phyloP scores from a whole-genome alignment of 73 alveolate species.

The Durusdinium trenchii region DNA sequence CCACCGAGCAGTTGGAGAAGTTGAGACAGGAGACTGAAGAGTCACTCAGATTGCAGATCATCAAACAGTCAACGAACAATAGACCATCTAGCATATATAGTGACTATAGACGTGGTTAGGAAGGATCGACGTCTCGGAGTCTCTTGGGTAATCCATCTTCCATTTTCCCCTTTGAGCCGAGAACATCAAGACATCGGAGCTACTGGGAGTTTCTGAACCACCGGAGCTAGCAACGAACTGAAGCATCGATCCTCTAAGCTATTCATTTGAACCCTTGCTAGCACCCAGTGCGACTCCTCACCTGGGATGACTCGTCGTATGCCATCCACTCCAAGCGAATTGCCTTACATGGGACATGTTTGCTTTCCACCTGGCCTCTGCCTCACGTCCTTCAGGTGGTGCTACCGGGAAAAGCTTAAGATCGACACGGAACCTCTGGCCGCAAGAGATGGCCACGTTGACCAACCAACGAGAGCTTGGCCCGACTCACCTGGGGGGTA shows the following conservation, averaged over 20 bases:
- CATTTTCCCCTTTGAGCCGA: neutral
- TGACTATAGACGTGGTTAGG: neutral
- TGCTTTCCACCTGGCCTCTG: neutral
- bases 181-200: neutral
- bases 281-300: neutral
- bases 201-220: neutral
- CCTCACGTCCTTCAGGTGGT: slow-evolving; percentile 23
- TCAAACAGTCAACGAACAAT: too few species aligned
- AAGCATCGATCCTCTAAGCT: too few species aligned
- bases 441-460: too few species aligned
- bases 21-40: neutral
- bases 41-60: neutral
- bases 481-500: too few species aligned
- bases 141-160: neutral
- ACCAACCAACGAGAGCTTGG: too few species aligned
- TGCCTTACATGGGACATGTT: neutral
- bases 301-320: neutral
- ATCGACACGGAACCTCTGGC: too few species aligned
- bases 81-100: neutral
- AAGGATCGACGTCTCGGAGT: neutral
- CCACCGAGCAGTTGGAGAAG: slow-evolving; percentile 73
- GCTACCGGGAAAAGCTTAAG: slow-evolving; percentile 86
- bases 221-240: neutral
- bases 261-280: neutral
- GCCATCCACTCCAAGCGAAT: neutral